phyloP scores from a whole-genome alignment of 2,329 filamentous ascomycete genomes.

The Scorias spongiosa region DNA sequence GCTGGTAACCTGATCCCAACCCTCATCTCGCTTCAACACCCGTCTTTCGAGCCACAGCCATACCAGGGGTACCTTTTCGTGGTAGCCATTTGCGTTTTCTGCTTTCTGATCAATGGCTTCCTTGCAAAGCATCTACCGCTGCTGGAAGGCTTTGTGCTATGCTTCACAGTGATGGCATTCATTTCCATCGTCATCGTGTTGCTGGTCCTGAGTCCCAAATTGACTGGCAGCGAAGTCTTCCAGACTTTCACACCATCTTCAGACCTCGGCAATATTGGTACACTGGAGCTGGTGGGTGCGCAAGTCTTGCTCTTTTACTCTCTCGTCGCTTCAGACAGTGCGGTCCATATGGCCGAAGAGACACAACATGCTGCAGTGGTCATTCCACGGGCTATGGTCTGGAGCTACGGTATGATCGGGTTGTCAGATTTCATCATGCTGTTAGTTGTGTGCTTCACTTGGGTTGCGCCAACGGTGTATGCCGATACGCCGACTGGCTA shows the following conservation, averaged over 20 bases:
- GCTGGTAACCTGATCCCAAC: constrained; percentile 22
- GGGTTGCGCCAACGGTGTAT: not conserved
- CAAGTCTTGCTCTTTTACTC: constrained; percentile 14
- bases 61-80: constrained; percentile 19
- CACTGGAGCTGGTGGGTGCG: constrained; percentile 14
- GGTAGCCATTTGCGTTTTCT: constrained; percentile 22
- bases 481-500: constrained; percentile 8
- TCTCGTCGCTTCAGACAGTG: constrained; percentile 15
- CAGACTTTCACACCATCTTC: constrained; percentile 18
- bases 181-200: constrained; percentile 17
- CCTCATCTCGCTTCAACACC: constrained; percentile 20
- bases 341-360: constrained; percentile 21
- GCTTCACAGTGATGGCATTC: constrained; percentile 17
- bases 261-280: constrained; percentile 15
- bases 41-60: constrained; percentile 12
- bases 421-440: constrained; percentile 7
- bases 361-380: constrained; percentile 12
- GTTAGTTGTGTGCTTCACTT: constrained; percentile 4
- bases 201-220: constrained; percentile 17
- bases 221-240: constrained; percentile 13
- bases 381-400: constrained; percentile 17
- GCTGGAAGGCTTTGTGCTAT: constrained; percentile 24
- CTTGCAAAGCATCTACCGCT: constrained; percentile 19
- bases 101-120: constrained; percentile 15
- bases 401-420: constrained; percentile 10